Conservation (phyloP, 805 yeast species). For the Saccharomycopsis fodiens region DNA sequence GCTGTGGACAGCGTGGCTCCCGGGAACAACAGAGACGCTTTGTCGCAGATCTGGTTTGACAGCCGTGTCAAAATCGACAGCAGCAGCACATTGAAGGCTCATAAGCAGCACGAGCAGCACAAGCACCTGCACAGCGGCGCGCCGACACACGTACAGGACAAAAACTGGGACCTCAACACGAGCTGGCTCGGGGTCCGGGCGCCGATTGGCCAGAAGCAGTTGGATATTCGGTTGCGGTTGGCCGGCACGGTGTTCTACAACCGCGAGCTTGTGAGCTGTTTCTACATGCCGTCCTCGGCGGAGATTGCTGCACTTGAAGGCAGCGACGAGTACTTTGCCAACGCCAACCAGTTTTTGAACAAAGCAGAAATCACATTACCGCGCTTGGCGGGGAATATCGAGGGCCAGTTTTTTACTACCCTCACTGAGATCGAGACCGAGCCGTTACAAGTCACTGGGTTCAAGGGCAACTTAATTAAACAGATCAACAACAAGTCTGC, state of each 20-base stretch:
- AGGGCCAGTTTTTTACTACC: not conserved
- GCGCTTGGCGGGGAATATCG: not conserved
- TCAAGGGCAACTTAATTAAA: conserved; percentile 16
- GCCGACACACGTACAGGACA: not conserved
- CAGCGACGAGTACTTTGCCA: not conserved
- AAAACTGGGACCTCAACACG: conserved; percentile 5
- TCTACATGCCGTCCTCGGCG: not conserved
- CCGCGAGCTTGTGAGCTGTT: conserved; percentile 2
- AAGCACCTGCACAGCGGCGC: not conserved
- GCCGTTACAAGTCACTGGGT: conserved; percentile 7
- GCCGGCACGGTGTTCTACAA: conserved; percentile 3
- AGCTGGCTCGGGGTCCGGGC: not conserved
- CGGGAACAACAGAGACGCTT: conserved; percentile 8
- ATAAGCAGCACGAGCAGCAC: conserved; percentile 3
- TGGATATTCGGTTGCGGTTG: not conserved
- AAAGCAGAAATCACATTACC: not conserved
- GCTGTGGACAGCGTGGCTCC: conserved; percentile 19
- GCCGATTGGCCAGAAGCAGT: not conserved
- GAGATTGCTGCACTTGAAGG: not conserved
- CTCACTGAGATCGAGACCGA: not conserved
- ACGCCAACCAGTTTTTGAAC: not conserved
- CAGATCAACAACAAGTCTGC: conserved; percentile 17
- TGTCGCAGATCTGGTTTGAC: conserved; percentile 16
- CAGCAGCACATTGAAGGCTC: not conserved
- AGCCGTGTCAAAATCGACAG: not conserved